Base-by-base conservation (phyloP, 352 stramenopile genomes). In the Thraustotheca clavata region DNA sequence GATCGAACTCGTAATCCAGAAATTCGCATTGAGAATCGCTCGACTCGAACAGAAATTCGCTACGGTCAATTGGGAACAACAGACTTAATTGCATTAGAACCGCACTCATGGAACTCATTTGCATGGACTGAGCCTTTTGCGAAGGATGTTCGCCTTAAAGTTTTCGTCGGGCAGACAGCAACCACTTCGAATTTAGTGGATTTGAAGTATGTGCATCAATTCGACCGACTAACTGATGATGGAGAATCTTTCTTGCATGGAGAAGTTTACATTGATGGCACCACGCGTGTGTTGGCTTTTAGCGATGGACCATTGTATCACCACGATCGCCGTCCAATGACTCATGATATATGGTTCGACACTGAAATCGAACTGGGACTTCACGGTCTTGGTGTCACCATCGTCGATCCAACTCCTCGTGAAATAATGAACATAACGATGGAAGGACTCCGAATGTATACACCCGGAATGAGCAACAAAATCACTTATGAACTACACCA, bases 1-100 rank as follows among this genome's bases (percentile, higher is more conserved):
- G 86, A 95, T 59, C 79, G 87, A 54, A 91, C 84, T 5, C 47
- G 66, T 14, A 78, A 70, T 0, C 84, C 86, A 14, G 79, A 73
- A 18, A 91, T 92, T 50, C 86, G 86, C 14, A 91, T 95, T 48
- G 86, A 95, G 59, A 95, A 95, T 62, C 82, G 86, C 2, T 95
- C 82, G 35, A 88, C 76, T 11, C 75, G 71, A 9, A 68, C 83
- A 60, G 71, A 80, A 16, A 87, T 94, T 62, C 71, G 78, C n/a
- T 95, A 94, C 43, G 66, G 84, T 3, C 86, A 94, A 38, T 69
- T 79, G 32, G 73, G 70, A 29, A 67, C 79, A 7, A 71, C 79
- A 0, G 81, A 94, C 35, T 80, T 91, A 26, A 69, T 91, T 32
- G 62, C 87, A 34, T 61, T 94, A 16, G 72, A 77, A 2, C 86